phyloP scores from a whole-genome alignment of 176 grass and related monocot genomes.

The Rhynchospora pubera region DNA sequence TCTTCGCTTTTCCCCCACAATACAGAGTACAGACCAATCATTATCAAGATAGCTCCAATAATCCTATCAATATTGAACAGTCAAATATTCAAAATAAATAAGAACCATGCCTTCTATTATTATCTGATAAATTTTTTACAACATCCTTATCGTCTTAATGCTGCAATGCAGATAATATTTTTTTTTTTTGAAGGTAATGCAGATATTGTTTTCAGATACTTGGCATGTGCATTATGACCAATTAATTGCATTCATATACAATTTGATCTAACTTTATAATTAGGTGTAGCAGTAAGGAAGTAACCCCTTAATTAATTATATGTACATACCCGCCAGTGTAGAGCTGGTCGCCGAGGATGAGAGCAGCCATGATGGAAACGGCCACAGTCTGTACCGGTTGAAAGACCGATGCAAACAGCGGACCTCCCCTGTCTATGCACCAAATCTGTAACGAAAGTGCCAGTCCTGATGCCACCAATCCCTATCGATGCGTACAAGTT shows the following conservation, averaged over 20 bases:
- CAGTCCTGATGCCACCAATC: conserved; percentile 65
- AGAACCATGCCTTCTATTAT: background rate
- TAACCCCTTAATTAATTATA: background rate
- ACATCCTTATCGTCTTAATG: too few relatives aligned
- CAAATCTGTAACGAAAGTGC: conserved; percentile 87
- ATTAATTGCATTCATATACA: background rate
- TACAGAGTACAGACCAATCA: conserved; percentile 81
- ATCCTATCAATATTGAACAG: conserved; percentile 34
- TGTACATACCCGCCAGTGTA: conserved; percentile 71
- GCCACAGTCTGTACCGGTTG: conserved; percentile 88
- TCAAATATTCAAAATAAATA: background rate
- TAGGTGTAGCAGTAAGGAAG: background rate
- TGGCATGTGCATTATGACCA: too few relatives aligned
- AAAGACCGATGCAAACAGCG: conserved; percentile 83
- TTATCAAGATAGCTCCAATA: conserved; percentile 60
- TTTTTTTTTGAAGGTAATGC: too few relatives aligned
- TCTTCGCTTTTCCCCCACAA: conserved; percentile 88
- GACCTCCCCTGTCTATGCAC: conserved; percentile 93
- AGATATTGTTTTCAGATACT: too few relatives aligned
- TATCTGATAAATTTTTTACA: too few relatives aligned
- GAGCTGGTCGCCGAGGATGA: conserved; percentile 69
- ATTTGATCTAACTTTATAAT: background rate
- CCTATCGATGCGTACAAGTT: conserved; percentile 25
- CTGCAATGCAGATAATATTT: too few relatives aligned
- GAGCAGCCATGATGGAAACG: conserved; percentile 79